Conservation (phyloP, 768 basidiomycete genomes). For the Peribolospora kevripleyi region DNA sequence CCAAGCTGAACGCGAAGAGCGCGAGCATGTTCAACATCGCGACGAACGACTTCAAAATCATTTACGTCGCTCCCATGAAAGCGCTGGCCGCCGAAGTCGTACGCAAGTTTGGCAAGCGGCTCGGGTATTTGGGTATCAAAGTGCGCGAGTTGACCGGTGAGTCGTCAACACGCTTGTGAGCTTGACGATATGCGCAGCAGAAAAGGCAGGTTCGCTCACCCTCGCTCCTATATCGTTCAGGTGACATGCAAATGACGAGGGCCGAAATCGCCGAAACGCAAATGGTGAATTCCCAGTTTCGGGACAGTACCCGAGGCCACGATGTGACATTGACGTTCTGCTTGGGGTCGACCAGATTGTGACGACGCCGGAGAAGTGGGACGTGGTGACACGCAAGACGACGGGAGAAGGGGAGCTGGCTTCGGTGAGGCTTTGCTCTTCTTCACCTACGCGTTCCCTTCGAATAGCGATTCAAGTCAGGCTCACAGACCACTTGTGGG, state of each 20-base stretch:
- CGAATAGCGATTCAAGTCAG: no score
- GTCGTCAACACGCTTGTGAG: slow-evolving; percentile 5
- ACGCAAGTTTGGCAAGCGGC: slow-evolving; percentile 66
- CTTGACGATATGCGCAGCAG: not conserved
- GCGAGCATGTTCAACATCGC: slow-evolving; percentile 1
- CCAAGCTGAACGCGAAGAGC: not conserved
- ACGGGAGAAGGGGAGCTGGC: slow-evolving; percentile 93
- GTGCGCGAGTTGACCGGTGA: slow-evolving; percentile 76
- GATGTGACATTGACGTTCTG: no score
- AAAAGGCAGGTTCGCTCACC: no score
- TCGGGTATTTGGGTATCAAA: slow-evolving; percentile 63
- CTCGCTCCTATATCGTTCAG: slow-evolving; percentile 9
- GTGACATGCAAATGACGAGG: slow-evolving; percentile 94
- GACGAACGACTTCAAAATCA: slow-evolving; percentile 61
- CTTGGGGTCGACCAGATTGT: slow-evolving; percentile 31
- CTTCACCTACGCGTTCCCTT: not conserved
- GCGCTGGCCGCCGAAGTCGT: slow-evolving; percentile 88
- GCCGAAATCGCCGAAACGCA: slow-evolving; percentile 84
- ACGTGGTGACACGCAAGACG: slow-evolving; percentile 84
- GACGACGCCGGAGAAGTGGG: slow-evolving; percentile 99
- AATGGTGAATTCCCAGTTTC: slow-evolving; percentile 21
- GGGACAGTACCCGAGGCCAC: no score
- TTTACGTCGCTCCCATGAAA: slow-evolving; percentile 99
- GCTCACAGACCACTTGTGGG: no score
- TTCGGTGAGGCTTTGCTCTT: slow-evolving; percentile 31